Evolutionary conservation across 1,284 basidiomycete genomes (phyloP), one percentile per base, ranked within the genome.

Genomic region (Porphyrellus sp.): DNA sequence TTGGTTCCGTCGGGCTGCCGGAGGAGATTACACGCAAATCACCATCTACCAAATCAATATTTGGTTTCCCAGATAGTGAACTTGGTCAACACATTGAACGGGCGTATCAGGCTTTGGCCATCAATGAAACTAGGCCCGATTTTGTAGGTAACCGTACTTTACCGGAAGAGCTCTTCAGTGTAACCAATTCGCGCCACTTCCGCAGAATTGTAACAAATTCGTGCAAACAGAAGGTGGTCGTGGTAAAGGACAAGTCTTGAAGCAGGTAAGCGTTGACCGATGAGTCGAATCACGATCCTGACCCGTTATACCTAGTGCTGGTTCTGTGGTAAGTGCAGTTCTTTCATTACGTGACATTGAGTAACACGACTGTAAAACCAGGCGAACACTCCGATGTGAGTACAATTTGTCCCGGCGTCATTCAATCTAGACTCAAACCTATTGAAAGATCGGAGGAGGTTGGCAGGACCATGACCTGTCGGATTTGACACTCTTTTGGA

Each of bases 391-490:
- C 80, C n/a, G 83, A 86, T 66, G 81, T 83, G 64, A 55, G 72
- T 65, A 25, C n/a, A 15, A 6, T 30, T 6, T 2, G 8, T 47
- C 45, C 39, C 23, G 6, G 16, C 39, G 15, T 38, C 24, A 7
- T 18, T 46, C 33, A 23, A 48, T 46, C 41, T 34, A 52, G 18
- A 61, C 51, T 8, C 44, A 46, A 24, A n/a, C n/a, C n/a, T 20
- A 7, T 30, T 30, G 18, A 51, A 51, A 86, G 84, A 76, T 87
- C 48, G 86, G 85, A 33, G 85, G 86, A 21, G 85, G 85, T 30
- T 88, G 80, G 67, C 63, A 74, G 27, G 73, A 80, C 39, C 86
- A 86, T 62, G 86, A 88, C 58, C 64, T 88, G n/a, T 75, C 85
- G 0, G 83, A 87, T 60, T 44, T 87, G 31, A 76, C 82, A 6